Base-by-base conservation (phyloP, 306 rosid species). In the Prosopis cineraria region DNA sequence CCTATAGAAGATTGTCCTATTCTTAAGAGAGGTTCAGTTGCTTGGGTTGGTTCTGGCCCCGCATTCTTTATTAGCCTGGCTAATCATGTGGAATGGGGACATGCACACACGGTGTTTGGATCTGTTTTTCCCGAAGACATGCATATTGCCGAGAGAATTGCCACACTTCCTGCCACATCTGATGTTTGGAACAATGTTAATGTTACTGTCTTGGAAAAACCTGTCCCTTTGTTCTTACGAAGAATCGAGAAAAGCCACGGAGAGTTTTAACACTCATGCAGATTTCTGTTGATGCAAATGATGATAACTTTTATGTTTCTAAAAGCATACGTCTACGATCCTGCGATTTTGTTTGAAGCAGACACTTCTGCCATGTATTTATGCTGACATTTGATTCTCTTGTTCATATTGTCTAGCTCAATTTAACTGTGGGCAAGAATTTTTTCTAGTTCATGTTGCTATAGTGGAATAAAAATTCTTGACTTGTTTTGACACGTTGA, bases 41-140 rank as follows among this genome's bases (percentile, higher is more conserved):
- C 85, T 2, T 88, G 96, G 96, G 96, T 87, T 65, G 89, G 85
- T 74, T 87, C 91, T 3, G 91, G 93, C 37, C 96, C 96, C 0
- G 89, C 79, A 75, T 87, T 90, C 75, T 88, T 91, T 52, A 63
- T 88, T 19, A 91, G 96, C 83, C 90, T 88, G 25, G 91, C 90
- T 16, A 87, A 85, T 70, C 93, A 88, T 64, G 56, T 19, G 33
- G 88, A 85, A 56, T 91, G 96, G 93, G 84, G 80, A 36, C 76
- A 87, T 0, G 62, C 81, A 8, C 87, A 87, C 72, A 89, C 90
- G 0, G 88, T 88, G 36, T 89, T 91, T 24, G 96, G 89, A 74
- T 88, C 87, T 6, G 85, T 91, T 84, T 87, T 91, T 67, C 87
- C 87, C 7, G 89, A 91, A 77, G 96, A 91, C 89, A 87, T 89